Evolutionary conservation across 441 rosid genomes (phyloP), one percentile per base, ranked within the genome.

Genomic region (Gossypium trilobum): DNA sequence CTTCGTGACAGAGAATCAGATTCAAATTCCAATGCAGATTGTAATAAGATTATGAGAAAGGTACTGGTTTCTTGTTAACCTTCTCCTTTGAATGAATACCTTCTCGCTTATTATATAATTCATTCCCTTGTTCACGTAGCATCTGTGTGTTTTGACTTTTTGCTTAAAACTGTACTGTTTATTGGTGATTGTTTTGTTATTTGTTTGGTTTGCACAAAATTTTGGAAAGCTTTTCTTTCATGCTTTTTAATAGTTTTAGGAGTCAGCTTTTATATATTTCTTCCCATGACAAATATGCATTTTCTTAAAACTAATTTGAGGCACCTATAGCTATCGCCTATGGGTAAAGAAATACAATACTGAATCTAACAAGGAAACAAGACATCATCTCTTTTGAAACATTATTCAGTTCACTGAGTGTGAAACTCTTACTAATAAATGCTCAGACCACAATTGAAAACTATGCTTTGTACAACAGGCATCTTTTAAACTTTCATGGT

Each of bases 401-500:
- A n/a, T 7, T 65, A 65, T 67, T 22, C 22, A 67, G 3, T 39
- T 36, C 39, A 20, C 54, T 0, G 1, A 13, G 20, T 51, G 71
- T 55, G 25, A 58, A 33, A 14, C 14, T 44, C 4, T 44, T 44
- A 2, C 4, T 9, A 44, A 5, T 25, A 25, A 60, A 9, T 2
- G 11, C 68, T 60, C 20, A 48, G 23, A 10, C 2, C 8, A 42
- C 52, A 25, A 66, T 56, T 71, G 56, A 71, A 58, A 58, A 44
- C 67, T 58, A 48, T 60, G 7, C 71, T 73, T 75, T 68, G 22
- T 76, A 77, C 23, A 22, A 75, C 86, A 95, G 99, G 99, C 99
- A 76, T 89, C 98, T 22, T 95, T 95, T 79, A 95, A 95, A 70
- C 99, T 95, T 68, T 85, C 96, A 69, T 95, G 99, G 99, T 80